Percentiles rank a stretch among this genome's conserved stretches.
These are phyloP conservation scores for Cetradonia linearis DNA, from an alignment of 495 filamentous ascomycete species.

Conservation along the genomic window DNA sequence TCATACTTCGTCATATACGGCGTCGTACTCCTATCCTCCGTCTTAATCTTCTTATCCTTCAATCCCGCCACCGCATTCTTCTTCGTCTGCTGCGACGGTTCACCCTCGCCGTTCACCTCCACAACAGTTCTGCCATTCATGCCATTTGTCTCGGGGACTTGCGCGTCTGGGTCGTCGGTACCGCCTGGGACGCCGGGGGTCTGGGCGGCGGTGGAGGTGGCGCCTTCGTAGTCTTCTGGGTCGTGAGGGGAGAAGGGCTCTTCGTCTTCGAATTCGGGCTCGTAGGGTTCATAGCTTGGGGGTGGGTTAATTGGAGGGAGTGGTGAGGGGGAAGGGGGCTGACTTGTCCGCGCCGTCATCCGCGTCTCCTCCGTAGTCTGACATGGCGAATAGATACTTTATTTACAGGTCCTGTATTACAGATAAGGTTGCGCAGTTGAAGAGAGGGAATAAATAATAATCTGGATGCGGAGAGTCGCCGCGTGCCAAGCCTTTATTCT, in stretches of 20 bases:
- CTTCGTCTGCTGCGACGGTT: conserved; percentile 33
- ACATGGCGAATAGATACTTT: conserved; percentile 43
- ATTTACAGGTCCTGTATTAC: no score
- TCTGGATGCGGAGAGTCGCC: conserved; percentile 6
- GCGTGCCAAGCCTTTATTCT: conserved; percentile 4
- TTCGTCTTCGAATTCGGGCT: conserved; percentile 57
- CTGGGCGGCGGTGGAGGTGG: conserved; percentile 33
- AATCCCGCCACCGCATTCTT: conserved; percentile 47
- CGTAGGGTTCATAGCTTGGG: conserved; percentile 39
- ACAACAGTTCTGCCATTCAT: conserved; percentile 35
- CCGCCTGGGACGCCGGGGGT: conserved; percentile 37
- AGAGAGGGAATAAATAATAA: background rate
- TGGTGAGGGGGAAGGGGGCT: conserved; percentile 18
- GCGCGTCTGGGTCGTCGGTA: conserved; percentile 44
- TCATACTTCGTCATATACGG: conserved; percentile 99
- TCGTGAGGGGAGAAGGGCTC: conserved; percentile 52
- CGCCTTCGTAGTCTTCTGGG: conserved; percentile 44
- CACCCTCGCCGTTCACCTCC: conserved; percentile 40
- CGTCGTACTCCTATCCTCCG: conserved; percentile 81
- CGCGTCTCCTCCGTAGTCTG: conserved; percentile 69
- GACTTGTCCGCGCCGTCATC: conserved; percentile 52
- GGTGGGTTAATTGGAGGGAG: background rate
- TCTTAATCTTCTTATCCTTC: conserved; percentile 82
- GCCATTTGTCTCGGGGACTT: conserved; percentile 24
- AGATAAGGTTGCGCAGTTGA: background rate